Base-by-base conservation (phyloP, 257 asterid species). In the Osmanthus fragrans region DNA sequence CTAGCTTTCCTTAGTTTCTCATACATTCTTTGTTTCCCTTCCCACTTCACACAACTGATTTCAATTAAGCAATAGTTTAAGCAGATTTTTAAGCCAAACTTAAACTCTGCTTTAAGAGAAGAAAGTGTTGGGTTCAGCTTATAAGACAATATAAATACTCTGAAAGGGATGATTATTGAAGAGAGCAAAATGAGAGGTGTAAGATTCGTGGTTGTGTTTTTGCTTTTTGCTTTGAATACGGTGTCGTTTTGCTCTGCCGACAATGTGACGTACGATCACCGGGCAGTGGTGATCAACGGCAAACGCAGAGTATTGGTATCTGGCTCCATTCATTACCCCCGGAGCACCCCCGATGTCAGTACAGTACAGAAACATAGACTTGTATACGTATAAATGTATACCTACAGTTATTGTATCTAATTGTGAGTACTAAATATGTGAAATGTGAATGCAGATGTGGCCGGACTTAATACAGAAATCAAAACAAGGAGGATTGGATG, bases 281-380 rank as follows among this genome's bases (percentile, higher is more conserved):
- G 93, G n/a, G 97, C 97, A 25, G 12, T 91, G 81, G 86, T 88
- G 70, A 79, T 91, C 63, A 91, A 90, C 80, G 97, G 97, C 76
- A 68, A 79, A 75, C 85, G 95, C 19, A 80, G 86, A 33, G 76
- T 91, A 18, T 69, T 91, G 64, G 80, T 91, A 34, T 91, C 97
- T 68, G 97, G 97, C 32, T 91, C 97, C 47, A 88, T 90, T 80
- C 97, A 91, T 58, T 91, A 91, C 86, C 93, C 97, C 18, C 89
- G 97, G 75, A 91, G 97, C 84, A 91, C 97, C 47, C 97, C 95
- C 32, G 92, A 90, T 2, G 95, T 88, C 25, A 76, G 92, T 77
- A 16, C 5, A 32, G 33, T 71, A 10, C 70, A 32, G 60, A 45
- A 64, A 23, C 13, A 10, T 21, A 5, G 18, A 54, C 64, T 54